Conservation (phyloP, 768 basidiomycete species). For the Auricularia auricula-judae region DNA sequence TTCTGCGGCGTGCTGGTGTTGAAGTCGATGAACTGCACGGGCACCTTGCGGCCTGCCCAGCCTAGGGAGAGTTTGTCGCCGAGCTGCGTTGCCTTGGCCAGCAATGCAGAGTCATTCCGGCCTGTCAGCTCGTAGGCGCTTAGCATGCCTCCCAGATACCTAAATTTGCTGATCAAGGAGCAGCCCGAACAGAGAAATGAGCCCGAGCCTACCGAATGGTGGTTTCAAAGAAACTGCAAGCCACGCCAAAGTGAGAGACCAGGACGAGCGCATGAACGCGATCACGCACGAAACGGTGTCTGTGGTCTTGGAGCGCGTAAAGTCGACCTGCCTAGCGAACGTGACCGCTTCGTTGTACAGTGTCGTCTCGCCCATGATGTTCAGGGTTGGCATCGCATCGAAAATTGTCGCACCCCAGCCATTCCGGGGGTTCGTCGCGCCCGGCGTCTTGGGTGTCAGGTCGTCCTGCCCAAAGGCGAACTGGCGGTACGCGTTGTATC, state of each 20-base stretch:
- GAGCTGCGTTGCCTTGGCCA: background rate
- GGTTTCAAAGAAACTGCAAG: background rate
- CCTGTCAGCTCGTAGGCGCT: background rate
- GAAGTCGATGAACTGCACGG: background rate
- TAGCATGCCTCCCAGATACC: background rate
- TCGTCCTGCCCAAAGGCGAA: constrained; percentile 17
- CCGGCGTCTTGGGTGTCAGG: constrained; percentile 30
- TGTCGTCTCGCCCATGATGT: constrained; percentile 15
- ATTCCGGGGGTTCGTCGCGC: constrained; percentile 20
- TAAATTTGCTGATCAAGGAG: background rate
- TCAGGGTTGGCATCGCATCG: constrained; percentile 54
- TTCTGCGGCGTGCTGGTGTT: no score
- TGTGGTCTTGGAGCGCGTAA: constrained; percentile 33
- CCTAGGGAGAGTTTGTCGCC: background rate
- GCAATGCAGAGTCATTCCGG: background rate
- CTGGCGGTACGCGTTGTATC: constrained; percentile 42
- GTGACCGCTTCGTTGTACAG: constrained; percentile 45
- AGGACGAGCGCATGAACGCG: background rate
- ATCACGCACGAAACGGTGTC: constrained; percentile 24
- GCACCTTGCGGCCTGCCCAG: background rate
- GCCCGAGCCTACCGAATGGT: background rate
- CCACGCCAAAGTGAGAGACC: background rate
- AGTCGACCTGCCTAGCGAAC: constrained; percentile 43
- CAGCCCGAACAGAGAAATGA: background rate
- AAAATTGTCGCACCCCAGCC: constrained; percentile 53